Percentiles rank a stretch among this genome's conserved stretches.
Evolutionary conservation across 345 rosid genomes (phyloP).

Genomic region (Brassica incana): DNA sequence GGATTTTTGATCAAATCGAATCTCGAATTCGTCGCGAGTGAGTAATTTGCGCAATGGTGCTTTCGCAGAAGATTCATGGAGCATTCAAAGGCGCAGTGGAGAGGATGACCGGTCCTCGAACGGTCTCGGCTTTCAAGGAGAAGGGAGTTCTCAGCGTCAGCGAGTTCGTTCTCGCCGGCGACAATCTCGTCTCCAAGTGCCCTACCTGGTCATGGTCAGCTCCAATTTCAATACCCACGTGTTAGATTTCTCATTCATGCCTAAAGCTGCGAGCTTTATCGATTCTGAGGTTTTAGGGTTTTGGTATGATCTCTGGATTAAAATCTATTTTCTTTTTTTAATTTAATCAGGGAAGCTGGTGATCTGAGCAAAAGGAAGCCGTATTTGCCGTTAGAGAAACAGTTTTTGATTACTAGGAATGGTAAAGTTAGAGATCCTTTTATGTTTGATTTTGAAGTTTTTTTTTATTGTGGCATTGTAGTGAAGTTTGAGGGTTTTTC

Average conservation of each 20-base stretch:
- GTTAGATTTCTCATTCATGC: not conserved
- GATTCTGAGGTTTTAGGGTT: not conserved
- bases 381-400: constrained; percentile 76
- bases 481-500: not conserved
- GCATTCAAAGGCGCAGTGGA: constrained; percentile 90
- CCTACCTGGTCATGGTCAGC: constrained; percentile 95
- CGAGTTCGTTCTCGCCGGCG: constrained; percentile 88
- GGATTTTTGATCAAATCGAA: constrained; percentile 4
- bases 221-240: not conserved
- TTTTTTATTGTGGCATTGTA: not conserved
- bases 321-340: not conserved
- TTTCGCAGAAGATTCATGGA: constrained; percentile 74
- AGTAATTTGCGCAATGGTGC: constrained; percentile 19
- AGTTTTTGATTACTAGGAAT: constrained; percentile 85
- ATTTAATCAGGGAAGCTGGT: constrained; percentile 75
- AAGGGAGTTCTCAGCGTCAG: constrained; percentile 91
- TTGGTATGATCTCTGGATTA: not conserved
- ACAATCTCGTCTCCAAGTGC: constrained; percentile 92
- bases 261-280: not conserved
- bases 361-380: constrained; percentile 86
- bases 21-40: not conserved
- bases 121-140: constrained; percentile 90
- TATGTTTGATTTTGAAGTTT: not conserved
- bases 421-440: constrained; percentile 43
- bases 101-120: constrained; percentile 82